Base-by-base conservation (phyloP, 202 grass and related monocot species). In the Sporobolus alterniflorus region DNA sequence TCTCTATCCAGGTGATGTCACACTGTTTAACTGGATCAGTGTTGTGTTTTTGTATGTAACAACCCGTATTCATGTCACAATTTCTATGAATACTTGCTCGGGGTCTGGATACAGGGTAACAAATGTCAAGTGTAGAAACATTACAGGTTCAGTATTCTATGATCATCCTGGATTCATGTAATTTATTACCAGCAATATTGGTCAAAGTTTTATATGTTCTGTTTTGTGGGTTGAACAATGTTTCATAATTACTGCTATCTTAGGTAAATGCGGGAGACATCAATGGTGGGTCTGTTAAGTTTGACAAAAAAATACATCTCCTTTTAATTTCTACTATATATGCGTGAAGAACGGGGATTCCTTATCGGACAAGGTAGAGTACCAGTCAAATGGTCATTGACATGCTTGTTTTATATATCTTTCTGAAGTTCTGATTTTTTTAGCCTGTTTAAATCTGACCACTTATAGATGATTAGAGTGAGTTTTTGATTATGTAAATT, bases 201-300 rank as follows among this genome's bases (percentile, higher is more conserved):
- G 49, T 24, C 8, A 6, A 57, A 56, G 39, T 20, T 80, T 14
- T 57, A 31, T 52, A 6, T 40, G 11, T 26, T 36, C 24, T 79
- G 31, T 67, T 65, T 30, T 56, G 3, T 80, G 16, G 11, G 18
- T 49, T 40, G 7, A 5, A 44, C 66, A 64, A 36, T 36, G 31
- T 65, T 65, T 20, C 31, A 40, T 47, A 9, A 47, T 29, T 29
- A 24, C 13, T 70, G 9, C 1, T 69, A 46, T 46, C 67, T 8
- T 64, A 93, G 94, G 86, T 6, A 97, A 97, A 97, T 97, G 88
- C 93, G 94, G 94, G 94, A 97, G 52, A 97, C 86, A 88, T 97
- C 94, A 84, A 97, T 97, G 91, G 94, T 94, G 85, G 94, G 91
- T 57, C 76, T 97, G 57, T 40, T 90, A 73, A 97, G 89, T 72